These are phyloP conservation scores for Starmerella kuoi DNA, from an alignment of 805 yeast species.

Conservation along the genomic window DNA sequence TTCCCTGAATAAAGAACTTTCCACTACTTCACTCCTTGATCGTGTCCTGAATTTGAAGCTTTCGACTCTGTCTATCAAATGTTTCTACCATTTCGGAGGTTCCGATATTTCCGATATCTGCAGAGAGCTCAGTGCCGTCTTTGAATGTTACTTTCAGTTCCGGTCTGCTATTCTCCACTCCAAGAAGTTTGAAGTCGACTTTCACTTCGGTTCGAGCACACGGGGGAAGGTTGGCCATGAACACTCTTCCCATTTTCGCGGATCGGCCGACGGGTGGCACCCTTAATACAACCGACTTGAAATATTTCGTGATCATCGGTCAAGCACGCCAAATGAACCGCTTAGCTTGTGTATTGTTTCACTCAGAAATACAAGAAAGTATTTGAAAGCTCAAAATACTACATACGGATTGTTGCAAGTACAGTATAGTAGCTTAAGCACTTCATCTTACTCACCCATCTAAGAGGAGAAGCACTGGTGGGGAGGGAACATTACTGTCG, in stretches of 20 bases:
- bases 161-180: conserved; percentile 39
- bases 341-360: no score
- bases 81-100: conserved; percentile 51
- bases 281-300: conserved; percentile 59
- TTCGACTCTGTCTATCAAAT: conserved; percentile 75
- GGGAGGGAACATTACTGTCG: no score
- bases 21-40: conserved; percentile 20
- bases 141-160: conserved; percentile 63
- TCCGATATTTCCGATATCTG: conserved; percentile 47
- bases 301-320: conserved; percentile 93
- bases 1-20: no score
- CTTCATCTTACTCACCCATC: no score
- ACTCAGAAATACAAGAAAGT: no score
- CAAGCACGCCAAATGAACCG: no score
- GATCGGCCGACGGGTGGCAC: conserved; percentile 31
- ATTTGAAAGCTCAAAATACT: no score
- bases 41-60: conserved; percentile 54
- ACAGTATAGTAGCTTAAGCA: no score
- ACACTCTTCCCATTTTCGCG: conserved; percentile 69
- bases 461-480: no score
- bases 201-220: conserved; percentile 46
- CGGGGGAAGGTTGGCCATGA: conserved; percentile 72
- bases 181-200: conserved; percentile 54
- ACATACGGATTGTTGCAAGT: no score
- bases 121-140: conserved; percentile 59